phyloP scores from a whole-genome alignment of 768 basidiomycete species.

The Psilocybe sp. region DNA sequence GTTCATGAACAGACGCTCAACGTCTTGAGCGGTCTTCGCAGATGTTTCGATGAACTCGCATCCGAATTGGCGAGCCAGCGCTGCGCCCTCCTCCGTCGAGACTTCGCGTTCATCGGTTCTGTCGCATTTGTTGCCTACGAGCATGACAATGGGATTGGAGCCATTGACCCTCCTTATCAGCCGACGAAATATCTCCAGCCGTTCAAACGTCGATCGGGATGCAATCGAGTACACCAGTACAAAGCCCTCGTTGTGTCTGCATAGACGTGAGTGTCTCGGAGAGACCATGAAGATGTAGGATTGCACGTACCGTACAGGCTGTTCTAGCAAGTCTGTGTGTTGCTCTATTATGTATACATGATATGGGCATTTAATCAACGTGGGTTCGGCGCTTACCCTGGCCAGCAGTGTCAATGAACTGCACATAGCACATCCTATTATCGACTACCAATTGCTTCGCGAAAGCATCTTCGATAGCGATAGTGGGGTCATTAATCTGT shows the following conservation, averaged over 20 bases:
- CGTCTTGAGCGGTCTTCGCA: slow-evolving; percentile 93
- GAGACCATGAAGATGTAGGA: slow-evolving; percentile 1
- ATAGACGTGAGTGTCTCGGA: slow-evolving; percentile 9
- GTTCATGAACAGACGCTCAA: slow-evolving; percentile 85
- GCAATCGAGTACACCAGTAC: slow-evolving; percentile 96
- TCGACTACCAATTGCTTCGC: slow-evolving; percentile 93
- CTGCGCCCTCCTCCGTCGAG: slow-evolving; percentile 82
- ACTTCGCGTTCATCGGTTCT: slow-evolving; percentile 90
- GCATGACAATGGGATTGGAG: slow-evolving; percentile 82
- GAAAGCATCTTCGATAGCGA: slow-evolving; percentile 98
- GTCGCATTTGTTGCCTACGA: slow-evolving; percentile 96
- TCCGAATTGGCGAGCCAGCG: slow-evolving; percentile 78
- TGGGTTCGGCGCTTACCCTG: slow-evolving; percentile 62
- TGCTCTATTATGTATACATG: slow-evolving; percentile 66
- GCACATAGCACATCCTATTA: slow-evolving; percentile 92
- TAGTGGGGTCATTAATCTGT: slow-evolving; percentile 96
- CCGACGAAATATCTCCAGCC: slow-evolving; percentile 86
- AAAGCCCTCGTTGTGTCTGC: slow-evolving; percentile 95
- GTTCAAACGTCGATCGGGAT: slow-evolving; percentile 88
- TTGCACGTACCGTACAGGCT: slow-evolving; percentile 87
- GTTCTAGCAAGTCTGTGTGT: slow-evolving; percentile 93
- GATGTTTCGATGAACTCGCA: slow-evolving; percentile 96
- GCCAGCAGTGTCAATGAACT: slow-evolving; percentile 96
- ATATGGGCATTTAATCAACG: slow-evolving; percentile 16
- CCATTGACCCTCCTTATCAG: slow-evolving; percentile 91